Evolutionary conservation across 1,284 basidiomycete species (phyloP).

Genomic region (Marasmius tenuissimus): DNA sequence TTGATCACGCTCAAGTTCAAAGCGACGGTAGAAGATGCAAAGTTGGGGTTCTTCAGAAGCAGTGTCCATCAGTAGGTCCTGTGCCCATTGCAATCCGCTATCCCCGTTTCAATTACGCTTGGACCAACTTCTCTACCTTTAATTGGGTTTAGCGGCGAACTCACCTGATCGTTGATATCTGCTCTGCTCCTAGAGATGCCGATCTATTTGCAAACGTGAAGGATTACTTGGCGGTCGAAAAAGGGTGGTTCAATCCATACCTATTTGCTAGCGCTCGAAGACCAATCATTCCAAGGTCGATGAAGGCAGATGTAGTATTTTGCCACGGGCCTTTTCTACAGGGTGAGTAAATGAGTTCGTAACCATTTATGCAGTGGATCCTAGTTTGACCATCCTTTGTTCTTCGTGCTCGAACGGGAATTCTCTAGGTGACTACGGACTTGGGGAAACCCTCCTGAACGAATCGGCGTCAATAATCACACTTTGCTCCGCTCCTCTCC

Average conservation of each 20-base stretch:
- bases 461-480: conserved; percentile 54
- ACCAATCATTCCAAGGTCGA: conserved; percentile 58
- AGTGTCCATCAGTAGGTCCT: conserved; percentile 51
- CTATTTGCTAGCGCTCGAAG: conserved; percentile 60
- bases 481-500: conserved; percentile 35
- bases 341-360: conserved; percentile 29
- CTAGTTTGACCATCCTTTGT: neutral
- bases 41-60: conserved; percentile 60
- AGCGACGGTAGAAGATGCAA: conserved; percentile 57
- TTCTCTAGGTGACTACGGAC: conserved; percentile 51
- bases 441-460: conserved; percentile 57
- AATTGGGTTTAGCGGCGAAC: neutral
- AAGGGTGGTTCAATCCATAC: conserved; percentile 70
- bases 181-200: conserved; percentile 36
- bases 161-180: neutral
- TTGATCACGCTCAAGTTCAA: conserved; percentile 63
- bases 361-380: neutral
- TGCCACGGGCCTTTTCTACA: conserved; percentile 64
- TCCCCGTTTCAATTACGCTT: no score
- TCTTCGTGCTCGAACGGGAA: neutral
- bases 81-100: neutral
- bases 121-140: no score
- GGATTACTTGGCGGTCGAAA: conserved; percentile 61
- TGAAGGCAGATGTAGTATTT: conserved; percentile 68
- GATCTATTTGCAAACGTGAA: conserved; percentile 62